These are phyloP conservation scores for Neurospora sp. DNA, from an alignment of 2,329 filamentous ascomycete genomes.

Conservation along the genomic window DNA sequence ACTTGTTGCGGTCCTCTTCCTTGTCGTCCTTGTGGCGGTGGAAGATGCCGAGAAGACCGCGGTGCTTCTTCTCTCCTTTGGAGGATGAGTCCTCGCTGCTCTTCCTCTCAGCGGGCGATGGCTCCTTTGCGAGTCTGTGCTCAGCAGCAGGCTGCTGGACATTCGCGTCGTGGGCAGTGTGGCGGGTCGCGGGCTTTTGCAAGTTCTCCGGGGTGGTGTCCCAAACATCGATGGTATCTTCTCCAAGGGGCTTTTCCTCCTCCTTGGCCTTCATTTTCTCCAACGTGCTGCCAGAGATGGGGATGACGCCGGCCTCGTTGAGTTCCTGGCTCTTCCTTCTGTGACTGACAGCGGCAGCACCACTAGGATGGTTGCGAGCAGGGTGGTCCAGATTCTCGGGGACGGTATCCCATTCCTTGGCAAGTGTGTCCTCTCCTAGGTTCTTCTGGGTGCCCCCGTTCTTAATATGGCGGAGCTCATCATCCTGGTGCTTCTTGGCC, in stretches of 20 bases:
- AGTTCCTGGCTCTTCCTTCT: not conserved
- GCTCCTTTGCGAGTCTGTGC: not conserved
- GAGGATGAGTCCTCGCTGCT: constrained; percentile 5
- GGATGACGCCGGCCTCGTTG: not conserved
- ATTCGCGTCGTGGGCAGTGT: not conserved
- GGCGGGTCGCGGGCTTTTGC: not conserved
- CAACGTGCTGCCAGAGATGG: not conserved
- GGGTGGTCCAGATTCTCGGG: not conserved
- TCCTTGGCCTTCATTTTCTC: not conserved
- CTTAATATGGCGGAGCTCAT: not conserved
- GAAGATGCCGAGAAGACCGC: constrained; percentile 17
- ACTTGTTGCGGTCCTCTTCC: constrained; percentile 2
- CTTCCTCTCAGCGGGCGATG: constrained; percentile 4
- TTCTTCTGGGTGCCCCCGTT: not conserved
- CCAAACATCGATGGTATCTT: not conserved
- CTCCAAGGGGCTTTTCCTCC: not conserved
- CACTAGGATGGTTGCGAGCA: not conserved
- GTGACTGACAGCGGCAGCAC: not conserved
- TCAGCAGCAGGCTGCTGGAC: not conserved
- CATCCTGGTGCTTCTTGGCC: not conserved
- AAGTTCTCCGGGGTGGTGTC: not conserved
- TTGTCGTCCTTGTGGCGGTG: constrained; percentile 14
- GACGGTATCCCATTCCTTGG: not conserved
- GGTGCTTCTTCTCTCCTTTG: constrained; percentile 11
- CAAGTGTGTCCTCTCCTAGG: not conserved